Conservation (phyloP, 78 protist species). For the Protostelium mycophagum region DNA sequence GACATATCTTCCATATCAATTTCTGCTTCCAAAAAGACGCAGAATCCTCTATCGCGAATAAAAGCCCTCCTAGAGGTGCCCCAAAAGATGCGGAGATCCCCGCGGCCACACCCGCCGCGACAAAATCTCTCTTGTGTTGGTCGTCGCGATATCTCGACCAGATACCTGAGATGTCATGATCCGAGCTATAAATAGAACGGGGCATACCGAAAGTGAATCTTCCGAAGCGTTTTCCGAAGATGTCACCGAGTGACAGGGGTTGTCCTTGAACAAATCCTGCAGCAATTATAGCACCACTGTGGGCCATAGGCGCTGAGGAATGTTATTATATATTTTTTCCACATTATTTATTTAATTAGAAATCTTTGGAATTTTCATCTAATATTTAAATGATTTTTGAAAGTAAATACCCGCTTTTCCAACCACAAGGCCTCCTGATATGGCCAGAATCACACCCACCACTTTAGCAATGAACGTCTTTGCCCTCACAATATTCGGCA, state of each 20-base stretch:
- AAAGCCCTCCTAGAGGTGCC: constrained; percentile 83
- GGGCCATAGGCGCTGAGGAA: constrained; percentile 56
- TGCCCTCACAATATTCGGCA: constrained; percentile 72
- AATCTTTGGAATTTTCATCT: too few species aligned
- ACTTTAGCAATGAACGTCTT: constrained; percentile 70
- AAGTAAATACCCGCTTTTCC: constrained; percentile 50
- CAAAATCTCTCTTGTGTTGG: constrained; percentile 56
- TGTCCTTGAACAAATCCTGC: constrained; percentile 69
- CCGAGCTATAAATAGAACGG: neutral
- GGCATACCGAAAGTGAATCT: neutral
- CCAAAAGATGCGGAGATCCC: constrained; percentile 86
- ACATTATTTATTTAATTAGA: too few species aligned
- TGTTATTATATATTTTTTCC: too few species aligned
- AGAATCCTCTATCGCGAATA: constrained; percentile 79
- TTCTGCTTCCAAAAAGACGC: constrained; percentile 35
- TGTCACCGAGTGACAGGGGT: neutral
- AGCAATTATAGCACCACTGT: constrained; percentile 64
- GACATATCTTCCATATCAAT: constrained; percentile 74
- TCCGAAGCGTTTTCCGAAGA: neutral
- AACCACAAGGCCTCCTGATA: constrained; percentile 44
- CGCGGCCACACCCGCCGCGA: constrained; percentile 83
- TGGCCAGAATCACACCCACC: constrained; percentile 46
- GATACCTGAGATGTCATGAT: neutral
- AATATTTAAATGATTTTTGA: neutral
- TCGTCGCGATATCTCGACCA: constrained; percentile 47